A percentile compares a stretch with the other conserved stretches of the same genome.
Conservation (phyloP, 441 rosid species). For the Geranium incanum region DNA sequence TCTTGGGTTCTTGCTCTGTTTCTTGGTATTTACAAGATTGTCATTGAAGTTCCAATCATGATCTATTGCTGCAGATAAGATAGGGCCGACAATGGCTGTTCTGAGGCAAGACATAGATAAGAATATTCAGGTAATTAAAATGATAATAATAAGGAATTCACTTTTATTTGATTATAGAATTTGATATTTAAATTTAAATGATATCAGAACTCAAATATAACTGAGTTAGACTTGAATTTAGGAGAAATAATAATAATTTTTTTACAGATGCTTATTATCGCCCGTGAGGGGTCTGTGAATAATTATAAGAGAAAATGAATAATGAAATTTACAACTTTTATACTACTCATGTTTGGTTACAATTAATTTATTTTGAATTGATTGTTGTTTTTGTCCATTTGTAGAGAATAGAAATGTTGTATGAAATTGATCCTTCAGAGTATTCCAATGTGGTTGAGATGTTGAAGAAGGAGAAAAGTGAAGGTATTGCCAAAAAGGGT, state of each 20-base stretch:
- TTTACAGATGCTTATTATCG: too few species aligned
- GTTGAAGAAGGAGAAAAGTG: conserved; percentile 56
- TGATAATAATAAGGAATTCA: too few species aligned
- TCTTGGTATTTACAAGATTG: not conserved
- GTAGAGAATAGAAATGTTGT: conserved; percentile 59
- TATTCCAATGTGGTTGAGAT: conserved; percentile 61
- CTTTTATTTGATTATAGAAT: too few species aligned
- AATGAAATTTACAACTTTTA: too few species aligned
- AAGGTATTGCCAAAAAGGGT: conserved; percentile 46
- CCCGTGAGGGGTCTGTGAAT: too few species aligned
- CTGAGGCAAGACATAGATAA: conserved; percentile 78
- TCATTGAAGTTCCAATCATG: not conserved
- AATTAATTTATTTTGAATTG: not conserved
- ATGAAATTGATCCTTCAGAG: conserved; percentile 46
- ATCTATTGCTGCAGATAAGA: conserved; percentile 57
- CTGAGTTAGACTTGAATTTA: too few species aligned
- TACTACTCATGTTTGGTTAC: not conserved
- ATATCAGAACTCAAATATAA: too few species aligned
- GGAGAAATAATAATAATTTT: too few species aligned
- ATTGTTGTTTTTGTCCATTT: not conserved
- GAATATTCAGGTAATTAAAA: conserved; percentile 60
- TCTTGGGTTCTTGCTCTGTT: conserved; percentile 18
- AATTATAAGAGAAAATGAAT: too few species aligned
- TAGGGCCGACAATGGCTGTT: conserved; percentile 94
- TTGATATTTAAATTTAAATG: too few species aligned